Evolutionary conservation across 768 basidiomycete genomes (phyloP), one percentile per base, ranked within the genome.

Genomic region (Russula virescens): DNA sequence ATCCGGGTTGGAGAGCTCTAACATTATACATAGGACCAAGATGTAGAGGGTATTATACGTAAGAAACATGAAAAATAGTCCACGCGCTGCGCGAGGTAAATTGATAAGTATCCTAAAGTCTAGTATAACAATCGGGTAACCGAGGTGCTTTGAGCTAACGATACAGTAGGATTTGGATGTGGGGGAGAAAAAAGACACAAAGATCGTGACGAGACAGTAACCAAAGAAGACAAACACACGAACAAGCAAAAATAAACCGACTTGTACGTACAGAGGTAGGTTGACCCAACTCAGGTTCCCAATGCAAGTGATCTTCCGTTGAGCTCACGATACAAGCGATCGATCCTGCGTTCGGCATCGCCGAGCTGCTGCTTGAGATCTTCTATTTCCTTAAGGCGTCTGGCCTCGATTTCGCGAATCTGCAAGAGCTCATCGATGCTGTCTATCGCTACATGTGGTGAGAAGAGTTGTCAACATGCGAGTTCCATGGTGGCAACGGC

Each of bases 321-420:
- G 6, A 62, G 61, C 25, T 63, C 57, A 47, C 46, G 62, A 43
- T 43, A 63, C 48, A 65, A 45, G 38, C 16, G 54, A 21, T 66
- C 62, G 23, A 58, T 58, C 62, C 57, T 54, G 55, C 40, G 56
- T 58, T 66, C 57, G 13, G 65, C 56, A 25, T 63, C 65, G 26
- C 18, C 9, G 34, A 66, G 65, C 42, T 59, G 42, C 42, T 55
- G 65, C 42, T 34, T 58, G 52, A 66, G 65, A 31, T 26, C n/a
- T 26, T 55, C 51, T 50, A 55, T 59, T 49, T 66, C 65, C 28
- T 54, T 51, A 25, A 48, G 55, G 18, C 48, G 57, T 26, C 58
- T 56, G 42, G 43, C 43, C 47, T 58, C 65, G 46, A 25, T 53
- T 40, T 50, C 58, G 16, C 62, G 55, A 6, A 64, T 31, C 2